These are phyloP conservation scores for Entomortierella lignicola DNA, from an alignment of 192 early-diverging fungal genomes.

Conservation along the genomic window DNA sequence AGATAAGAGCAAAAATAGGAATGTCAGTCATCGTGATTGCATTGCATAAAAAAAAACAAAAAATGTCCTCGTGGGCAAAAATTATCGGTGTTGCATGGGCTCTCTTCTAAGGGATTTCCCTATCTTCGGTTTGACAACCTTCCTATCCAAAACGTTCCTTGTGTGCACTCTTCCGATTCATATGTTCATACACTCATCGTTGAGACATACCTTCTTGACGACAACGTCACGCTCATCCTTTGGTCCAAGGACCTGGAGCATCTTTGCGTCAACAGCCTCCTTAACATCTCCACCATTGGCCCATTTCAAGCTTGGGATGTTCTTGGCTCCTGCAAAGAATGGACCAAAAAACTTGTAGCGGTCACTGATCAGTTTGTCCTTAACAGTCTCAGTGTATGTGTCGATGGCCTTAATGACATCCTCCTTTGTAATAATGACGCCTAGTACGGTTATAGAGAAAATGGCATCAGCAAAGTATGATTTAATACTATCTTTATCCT, in stretches of 20 bases:
- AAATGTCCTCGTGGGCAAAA: slow-evolving; percentile 14
- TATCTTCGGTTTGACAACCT: not conserved
- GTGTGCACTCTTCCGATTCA: not conserved
- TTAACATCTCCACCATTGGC: slow-evolving; percentile 91
- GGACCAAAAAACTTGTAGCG: slow-evolving; percentile 87
- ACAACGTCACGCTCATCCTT: slow-evolving; percentile 94
- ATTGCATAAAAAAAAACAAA: not conserved
- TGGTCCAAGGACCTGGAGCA: slow-evolving; percentile 90
- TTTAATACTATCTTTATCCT: too few relatives aligned
- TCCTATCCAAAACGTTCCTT: not conserved
- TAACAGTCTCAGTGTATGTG: slow-evolving; percentile 71
- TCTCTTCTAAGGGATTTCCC: not conserved
- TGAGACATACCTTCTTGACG: slow-evolving; percentile 50
- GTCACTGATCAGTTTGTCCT: slow-evolving; percentile 80
- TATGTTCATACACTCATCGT: slow-evolving; percentile 26
- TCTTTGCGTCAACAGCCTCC: slow-evolving; percentile 86
- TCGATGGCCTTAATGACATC: slow-evolving; percentile 77
- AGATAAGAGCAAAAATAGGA: not conserved
- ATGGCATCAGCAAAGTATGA: not conserved
- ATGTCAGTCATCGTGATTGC: not conserved
- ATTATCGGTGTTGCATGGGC: not conserved
- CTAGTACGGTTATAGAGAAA: slow-evolving; percentile 53
- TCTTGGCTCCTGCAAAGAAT: slow-evolving; percentile 78
- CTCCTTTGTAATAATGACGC: slow-evolving; percentile 83
- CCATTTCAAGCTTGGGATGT: slow-evolving; percentile 83